Conservation (phyloP, 306 rosid genomes). For the Pyrus betulifolia region DNA sequence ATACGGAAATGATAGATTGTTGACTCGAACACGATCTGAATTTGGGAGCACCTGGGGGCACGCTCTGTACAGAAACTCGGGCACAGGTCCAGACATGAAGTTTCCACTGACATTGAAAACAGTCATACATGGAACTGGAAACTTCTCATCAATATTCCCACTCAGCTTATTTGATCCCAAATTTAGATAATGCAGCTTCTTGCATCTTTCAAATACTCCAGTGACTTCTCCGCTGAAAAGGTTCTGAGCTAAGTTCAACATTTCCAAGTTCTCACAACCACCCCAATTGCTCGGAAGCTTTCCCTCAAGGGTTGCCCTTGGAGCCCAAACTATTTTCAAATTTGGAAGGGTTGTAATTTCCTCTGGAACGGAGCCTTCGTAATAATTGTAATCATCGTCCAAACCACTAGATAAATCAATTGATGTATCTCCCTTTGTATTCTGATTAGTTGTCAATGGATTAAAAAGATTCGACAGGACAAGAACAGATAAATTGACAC, state of each 20-base stretch:
- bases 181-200: conserved; percentile 25
- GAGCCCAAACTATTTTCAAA: conserved; percentile 18
- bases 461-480: conserved; percentile 20
- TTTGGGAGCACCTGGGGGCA: conserved; percentile 8
- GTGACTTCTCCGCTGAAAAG: conserved; percentile 13
- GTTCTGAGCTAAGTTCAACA: conserved; percentile 26
- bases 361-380: conserved; percentile 28
- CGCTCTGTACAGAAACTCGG: conserved; percentile 1
- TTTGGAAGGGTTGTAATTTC: conserved; percentile 9
- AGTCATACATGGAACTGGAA: conserved; percentile 24
- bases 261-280: conserved; percentile 24
- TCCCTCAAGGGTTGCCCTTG: conserved; percentile 15
- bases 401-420: background rate
- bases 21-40: background rate
- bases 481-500: conserved; percentile 20
- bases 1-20: conserved; percentile 5
- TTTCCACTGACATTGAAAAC: conserved; percentile 18
- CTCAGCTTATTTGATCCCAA: conserved; percentile 26
- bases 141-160: conserved; percentile 18
- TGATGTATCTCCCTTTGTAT: background rate
- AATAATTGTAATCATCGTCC: conserved; percentile 15
- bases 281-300: conserved; percentile 27
- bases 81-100: conserved; percentile 23
- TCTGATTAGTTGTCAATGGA: background rate
- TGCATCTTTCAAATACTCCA: conserved; percentile 24